These are phyloP conservation scores for Cryphonectria radicalis DNA, from an alignment of 2,329 filamentous ascomycete genomes.

Conservation along the genomic window DNA sequence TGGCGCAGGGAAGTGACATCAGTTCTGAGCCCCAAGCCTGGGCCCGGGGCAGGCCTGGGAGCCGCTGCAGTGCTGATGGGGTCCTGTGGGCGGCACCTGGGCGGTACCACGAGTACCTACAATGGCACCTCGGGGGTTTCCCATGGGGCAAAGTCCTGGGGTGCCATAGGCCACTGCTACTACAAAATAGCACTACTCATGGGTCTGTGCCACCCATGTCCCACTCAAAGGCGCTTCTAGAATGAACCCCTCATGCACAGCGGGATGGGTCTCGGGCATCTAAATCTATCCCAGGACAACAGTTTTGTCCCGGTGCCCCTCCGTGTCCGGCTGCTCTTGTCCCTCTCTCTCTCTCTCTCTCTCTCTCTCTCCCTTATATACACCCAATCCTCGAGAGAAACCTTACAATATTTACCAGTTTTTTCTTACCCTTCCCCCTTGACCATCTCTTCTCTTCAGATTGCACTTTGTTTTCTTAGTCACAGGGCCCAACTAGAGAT, in stretches of 20 bases:
- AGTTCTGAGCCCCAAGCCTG: neutral
- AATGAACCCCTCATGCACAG: neutral
- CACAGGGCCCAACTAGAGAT: neutral
- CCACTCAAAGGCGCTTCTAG: neutral
- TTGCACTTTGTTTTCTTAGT: neutral
- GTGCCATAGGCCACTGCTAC: too few species aligned
- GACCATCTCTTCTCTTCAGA: neutral
- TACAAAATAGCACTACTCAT: neutral
- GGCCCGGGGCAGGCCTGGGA: too few species aligned
- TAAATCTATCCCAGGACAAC: slow-evolving; percentile 6
- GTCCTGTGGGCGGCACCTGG: neutral
- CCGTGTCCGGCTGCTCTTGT: neutral
- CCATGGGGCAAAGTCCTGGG: neutral
- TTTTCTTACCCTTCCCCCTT: neutral
- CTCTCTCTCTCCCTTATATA: neutral
- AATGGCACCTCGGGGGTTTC: neutral
- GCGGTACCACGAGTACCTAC: neutral
- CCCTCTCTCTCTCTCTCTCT: neutral
- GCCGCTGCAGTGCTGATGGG: neutral
- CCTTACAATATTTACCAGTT: neutral
- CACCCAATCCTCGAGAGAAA: neutral
- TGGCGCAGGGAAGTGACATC: slow-evolving; percentile 12
- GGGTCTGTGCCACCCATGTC: neutral
- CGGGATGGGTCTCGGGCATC: slow-evolving; percentile 11
- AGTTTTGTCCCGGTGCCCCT: slow-evolving; percentile 7